phyloP scores from a whole-genome alignment of 208 protist species.

The Sergeia podlipaevii region DNA sequence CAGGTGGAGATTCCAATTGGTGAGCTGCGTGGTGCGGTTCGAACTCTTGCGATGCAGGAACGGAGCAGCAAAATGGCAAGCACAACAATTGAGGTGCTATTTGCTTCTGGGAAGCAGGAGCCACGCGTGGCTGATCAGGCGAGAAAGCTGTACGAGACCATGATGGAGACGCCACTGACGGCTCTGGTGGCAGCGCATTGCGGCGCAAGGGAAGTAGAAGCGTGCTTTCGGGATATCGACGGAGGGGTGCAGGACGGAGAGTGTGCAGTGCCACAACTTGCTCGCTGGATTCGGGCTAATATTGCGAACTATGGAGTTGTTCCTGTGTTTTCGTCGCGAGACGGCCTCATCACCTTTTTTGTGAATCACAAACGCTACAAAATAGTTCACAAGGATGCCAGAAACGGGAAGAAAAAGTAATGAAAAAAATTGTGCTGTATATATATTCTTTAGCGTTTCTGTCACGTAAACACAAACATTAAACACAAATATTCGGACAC shows the following conservation, averaged over 20 bases:
- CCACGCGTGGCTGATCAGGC: constrained; percentile 18
- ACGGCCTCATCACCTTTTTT: constrained; percentile 36
- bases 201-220: constrained; percentile 20
- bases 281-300: constrained; percentile 32
- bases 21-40: constrained; percentile 32
- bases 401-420: constrained; percentile 15
- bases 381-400: neutral
- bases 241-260: constrained; percentile 3
- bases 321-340: constrained; percentile 38
- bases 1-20: constrained; percentile 19
- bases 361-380: constrained; percentile 37
- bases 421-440: too few relatives aligned
- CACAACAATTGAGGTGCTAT: constrained; percentile 8
- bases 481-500: too few relatives aligned
- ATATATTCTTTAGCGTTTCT: too few relatives aligned
- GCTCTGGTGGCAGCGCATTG: constrained; percentile 34
- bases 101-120: constrained; percentile 9
- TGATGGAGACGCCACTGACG: constrained; percentile 18
- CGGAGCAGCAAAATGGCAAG: constrained; percentile 5
- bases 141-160: constrained; percentile 21
- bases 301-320: constrained; percentile 21
- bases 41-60: constrained; percentile 16
- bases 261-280: neutral
- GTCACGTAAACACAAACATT: too few relatives aligned
- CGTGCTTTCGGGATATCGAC: constrained; percentile 26